Evolutionary conservation across 2,329 filamentous ascomycete species (phyloP), one percentile per base, ranked within the genome.

Genomic region (Plenodomus tracheiphilus): DNA sequence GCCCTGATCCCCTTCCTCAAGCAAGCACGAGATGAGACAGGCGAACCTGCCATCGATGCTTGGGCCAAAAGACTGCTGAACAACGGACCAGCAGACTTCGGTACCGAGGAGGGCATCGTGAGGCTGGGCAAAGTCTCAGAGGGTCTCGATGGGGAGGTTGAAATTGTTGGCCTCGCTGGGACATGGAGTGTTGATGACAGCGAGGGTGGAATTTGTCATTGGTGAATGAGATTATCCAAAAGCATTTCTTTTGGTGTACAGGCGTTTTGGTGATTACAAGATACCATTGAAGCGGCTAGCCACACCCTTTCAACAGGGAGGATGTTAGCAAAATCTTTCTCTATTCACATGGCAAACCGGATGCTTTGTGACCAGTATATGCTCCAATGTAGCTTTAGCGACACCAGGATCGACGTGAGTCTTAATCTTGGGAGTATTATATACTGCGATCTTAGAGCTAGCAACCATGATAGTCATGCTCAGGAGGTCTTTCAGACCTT

Each of bases 1-100:
- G 89, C 92, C 0, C 77, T 99, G 47, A 97, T 99, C 47, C 90
- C 93, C 0, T 99, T 99, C 74, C 78, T 99, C 53, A 97, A 97
- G 74, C 94, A 99, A 74, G 94, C 94, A 4, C 82, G 94, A 21
- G 92, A 99, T 65, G 94, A 99, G 79, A 99, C 94, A 0, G 89
- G 90, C 15, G 93, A 97, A 72, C 91, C 91, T 1, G 91, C 92
- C 1, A 86, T 97, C 41, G 83, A 86, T 61, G 77, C 77, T 1
- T 86, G 84, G 84, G 83, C 83, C 13, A 74, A 78, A 43, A 74
- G 82, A 19, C 60, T 86, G 36, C 74, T 87, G 18, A 83, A 77
- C 54, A 82, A 81, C 47, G 79, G 77, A 0, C 75, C 79, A 1
- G 42, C 49, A 5, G 39, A 39, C 2, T 53, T 51, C 21, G 55